These are phyloP conservation scores for Hymenotorrendiella dingleyae DNA, from an alignment of 2,329 filamentous ascomycete genomes.

Conservation along the genomic window DNA sequence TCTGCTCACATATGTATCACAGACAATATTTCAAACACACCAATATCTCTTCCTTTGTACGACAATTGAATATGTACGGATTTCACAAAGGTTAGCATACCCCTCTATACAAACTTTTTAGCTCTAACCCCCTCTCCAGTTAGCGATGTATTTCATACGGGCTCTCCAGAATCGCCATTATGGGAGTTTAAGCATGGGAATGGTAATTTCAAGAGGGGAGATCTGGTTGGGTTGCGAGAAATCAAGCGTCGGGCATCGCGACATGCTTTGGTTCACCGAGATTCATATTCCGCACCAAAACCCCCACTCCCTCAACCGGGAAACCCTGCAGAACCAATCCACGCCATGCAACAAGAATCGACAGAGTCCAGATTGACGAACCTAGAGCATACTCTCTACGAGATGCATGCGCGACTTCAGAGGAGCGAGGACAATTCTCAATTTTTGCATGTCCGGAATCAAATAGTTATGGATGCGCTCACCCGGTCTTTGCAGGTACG, in stretches of 20 bases:
- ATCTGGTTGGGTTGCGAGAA: slow-evolving; percentile 83
- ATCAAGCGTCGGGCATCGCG: slow-evolving; percentile 93
- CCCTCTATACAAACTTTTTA: slow-evolving; percentile 12
- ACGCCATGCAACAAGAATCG: slow-evolving; percentile 63
- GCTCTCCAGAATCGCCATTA: slow-evolving; percentile 83
- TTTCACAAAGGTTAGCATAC: slow-evolving; percentile 83
- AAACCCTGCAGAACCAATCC: slow-evolving; percentile 76
- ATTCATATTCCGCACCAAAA: slow-evolving; percentile 78
- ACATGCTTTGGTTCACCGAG: slow-evolving; percentile 87
- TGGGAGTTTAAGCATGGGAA: slow-evolving; percentile 99
- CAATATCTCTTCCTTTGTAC: slow-evolving; percentile 96
- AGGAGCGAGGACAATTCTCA: slow-evolving; percentile 80
- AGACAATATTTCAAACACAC: slow-evolving; percentile 99
- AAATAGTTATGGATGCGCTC: slow-evolving; percentile 75
- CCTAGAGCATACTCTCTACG: slow-evolving; percentile 78
- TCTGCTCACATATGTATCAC: slow-evolving; percentile 16
- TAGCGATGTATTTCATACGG: slow-evolving; percentile 96
- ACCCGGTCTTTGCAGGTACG: slow-evolving; percentile 62
- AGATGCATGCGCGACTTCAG: slow-evolving; percentile 68
- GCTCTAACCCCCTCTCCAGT: slow-evolving; percentile 49
- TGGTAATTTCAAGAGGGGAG: slow-evolving; percentile 92
- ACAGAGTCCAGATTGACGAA: slow-evolving; percentile 67
- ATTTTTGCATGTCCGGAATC: slow-evolving; percentile 73
- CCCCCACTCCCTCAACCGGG: slow-evolving; percentile 69
- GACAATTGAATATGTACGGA: slow-evolving; percentile 98